phyloP scores from a whole-genome alignment of 352 stramenopile genomes.

The Blastocystis sp. region DNA sequence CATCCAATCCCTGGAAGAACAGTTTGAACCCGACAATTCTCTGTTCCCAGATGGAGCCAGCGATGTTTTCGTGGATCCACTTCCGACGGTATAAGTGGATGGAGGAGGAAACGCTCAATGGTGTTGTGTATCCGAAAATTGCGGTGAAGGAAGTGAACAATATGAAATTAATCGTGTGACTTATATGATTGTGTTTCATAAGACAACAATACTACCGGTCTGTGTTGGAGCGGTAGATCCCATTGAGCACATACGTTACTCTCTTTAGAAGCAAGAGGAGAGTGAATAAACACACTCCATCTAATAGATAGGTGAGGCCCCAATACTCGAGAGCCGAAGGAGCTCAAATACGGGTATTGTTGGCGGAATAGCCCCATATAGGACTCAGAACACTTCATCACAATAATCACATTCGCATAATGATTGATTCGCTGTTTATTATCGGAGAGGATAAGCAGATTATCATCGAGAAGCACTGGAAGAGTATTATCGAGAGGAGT shows the following conservation, averaged over 20 bases:
- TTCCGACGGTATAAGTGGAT: neutral
- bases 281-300: too few relatives aligned
- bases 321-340: too few relatives aligned
- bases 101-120: neutral
- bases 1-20: neutral
- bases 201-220: too few relatives aligned
- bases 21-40: neutral
- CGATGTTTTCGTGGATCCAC: constrained; percentile 1
- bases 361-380: neutral
- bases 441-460: constrained; percentile 40
- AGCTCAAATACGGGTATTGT: too few relatives aligned
- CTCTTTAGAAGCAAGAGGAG: too few relatives aligned
- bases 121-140: constrained; percentile 6
- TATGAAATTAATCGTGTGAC: neutral
- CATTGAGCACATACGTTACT: too few relatives aligned
- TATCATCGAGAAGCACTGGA: constrained; percentile 44
- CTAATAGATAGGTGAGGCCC: too few relatives aligned
- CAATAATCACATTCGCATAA: neutral
- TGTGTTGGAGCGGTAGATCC: too few relatives aligned
- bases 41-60: neutral
- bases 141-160: neutral
- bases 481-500: neutral
- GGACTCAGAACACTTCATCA: neutral
- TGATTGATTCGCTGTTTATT: constrained; percentile 56
- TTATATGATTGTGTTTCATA: too few relatives aligned